Percentiles rank a stretch among this genome's conserved stretches.
Conservation (phyloP, 2,329 filamentous ascomycete species). For the Claviceps humidiphila region DNA sequence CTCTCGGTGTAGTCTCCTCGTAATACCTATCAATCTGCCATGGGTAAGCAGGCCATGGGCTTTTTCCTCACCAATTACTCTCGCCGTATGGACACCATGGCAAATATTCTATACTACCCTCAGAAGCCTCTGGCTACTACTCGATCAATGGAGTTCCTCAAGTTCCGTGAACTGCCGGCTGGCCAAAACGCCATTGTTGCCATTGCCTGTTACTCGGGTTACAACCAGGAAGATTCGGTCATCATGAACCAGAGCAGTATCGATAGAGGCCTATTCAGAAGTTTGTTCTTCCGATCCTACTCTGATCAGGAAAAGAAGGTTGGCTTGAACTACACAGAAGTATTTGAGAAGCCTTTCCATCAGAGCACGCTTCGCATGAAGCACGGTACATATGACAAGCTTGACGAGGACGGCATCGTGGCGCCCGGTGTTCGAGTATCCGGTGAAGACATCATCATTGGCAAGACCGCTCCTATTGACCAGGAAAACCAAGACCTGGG, state of each 20-base stretch:
- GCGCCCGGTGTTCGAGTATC: constrained; percentile 88
- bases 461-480: constrained; percentile 91
- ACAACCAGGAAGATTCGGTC: constrained; percentile 99
- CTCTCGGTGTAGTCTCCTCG: constrained; percentile 57
- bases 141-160: constrained; percentile 95
- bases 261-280: constrained; percentile 91
- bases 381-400: constrained; percentile 91
- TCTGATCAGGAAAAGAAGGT: constrained; percentile 95
- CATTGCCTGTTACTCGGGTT: constrained; percentile 93
- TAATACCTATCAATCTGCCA: constrained; percentile 98
- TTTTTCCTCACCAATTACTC: constrained; percentile 97
- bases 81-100: constrained; percentile 98
- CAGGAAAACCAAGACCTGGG: constrained; percentile 88
- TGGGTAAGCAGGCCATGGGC: constrained; percentile 99
- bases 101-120: constrained; percentile 96
- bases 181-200: constrained; percentile 98
- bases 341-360: constrained; percentile 89
- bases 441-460: constrained; percentile 97
- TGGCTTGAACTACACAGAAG: constrained; percentile 81
- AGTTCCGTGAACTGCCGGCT: constrained; percentile 92
- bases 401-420: constrained; percentile 92
- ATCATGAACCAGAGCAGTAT: constrained; percentile 99
- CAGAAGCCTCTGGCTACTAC: constrained; percentile 96
- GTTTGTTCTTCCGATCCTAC: constrained; percentile 95
- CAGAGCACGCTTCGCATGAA: constrained; percentile 83